Base-by-base conservation (phyloP, 2,329 filamentous ascomycete species). In the Coniochaeta hoffmannii region DNA sequence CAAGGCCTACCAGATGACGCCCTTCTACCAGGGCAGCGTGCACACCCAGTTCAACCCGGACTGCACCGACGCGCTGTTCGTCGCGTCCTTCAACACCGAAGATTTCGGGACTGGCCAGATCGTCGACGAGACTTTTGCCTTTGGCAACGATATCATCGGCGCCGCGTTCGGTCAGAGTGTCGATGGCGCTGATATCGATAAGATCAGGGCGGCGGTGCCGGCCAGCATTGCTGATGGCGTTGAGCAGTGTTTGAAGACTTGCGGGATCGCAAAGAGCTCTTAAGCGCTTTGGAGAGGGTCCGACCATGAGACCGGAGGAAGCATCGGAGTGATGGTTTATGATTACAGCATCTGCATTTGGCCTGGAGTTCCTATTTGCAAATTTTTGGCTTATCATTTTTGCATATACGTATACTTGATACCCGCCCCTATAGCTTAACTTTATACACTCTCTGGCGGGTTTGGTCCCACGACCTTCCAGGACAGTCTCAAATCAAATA, bases 21-120 rank as follows among this genome's bases (percentile, higher is more conserved):
- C 77, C 50, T 82, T 82, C 68, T 79, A 76, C 61, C 74, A 76
- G 64, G 81, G 80, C 26, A 71, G 74, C 6, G 64, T 82, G 22
- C 81, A 84, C 67, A 77, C 74, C 8, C 77, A 82, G 63, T 80
- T 74, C 66, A 84, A 83, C 69, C 78, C 79, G 1, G 69, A 75
- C 60, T 83, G 80, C 66, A 69, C 73, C 44, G 66, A 73, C 34
- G 76, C 75, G 55, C 69, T 74, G 19, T 81, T 81, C 61, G 69
- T 81, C 30, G 78, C 79, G 7, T 66, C 71, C 32, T 80, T 80
- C 61, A 71, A 70, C 46, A 64, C 64, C 46, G 78, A 81, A 63
- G 79, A 82, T 64, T 76, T 76, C 30, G 79, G 79, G 44, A 71
- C 75, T n/a, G 72, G 76, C 53, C 76, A 79, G 65, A 65, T 76